Conservation (phyloP, 805 yeast species). For the Suhomyces emberorum region DNA sequence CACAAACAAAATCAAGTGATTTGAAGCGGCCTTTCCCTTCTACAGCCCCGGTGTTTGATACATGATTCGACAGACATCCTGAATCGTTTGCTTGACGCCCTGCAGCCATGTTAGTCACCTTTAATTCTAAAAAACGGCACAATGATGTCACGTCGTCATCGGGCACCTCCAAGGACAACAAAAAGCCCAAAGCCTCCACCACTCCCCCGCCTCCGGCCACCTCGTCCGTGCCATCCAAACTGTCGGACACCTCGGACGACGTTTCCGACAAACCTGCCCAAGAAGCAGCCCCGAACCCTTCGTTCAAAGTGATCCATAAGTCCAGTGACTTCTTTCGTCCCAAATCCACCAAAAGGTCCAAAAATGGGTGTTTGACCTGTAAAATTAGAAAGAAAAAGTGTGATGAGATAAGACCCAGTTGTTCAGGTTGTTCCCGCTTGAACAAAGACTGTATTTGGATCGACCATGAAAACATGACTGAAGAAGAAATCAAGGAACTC, state of each 20-base stretch:
- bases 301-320: conserved; percentile 14
- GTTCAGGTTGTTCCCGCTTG: conserved; percentile 49
- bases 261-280: too few relatives aligned
- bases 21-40: too few relatives aligned
- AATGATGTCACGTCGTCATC: too few relatives aligned
- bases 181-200: background rate
- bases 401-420: conserved; percentile 47
- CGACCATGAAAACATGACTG: conserved; percentile 41
- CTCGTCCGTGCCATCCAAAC: too few relatives aligned
- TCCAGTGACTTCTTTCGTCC: conserved; percentile 13
- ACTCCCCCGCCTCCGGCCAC: too few relatives aligned
- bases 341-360: conserved; percentile 39
- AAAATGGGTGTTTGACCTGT: conserved; percentile 66
- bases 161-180: too few relatives aligned
- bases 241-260: too few relatives aligned
- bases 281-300: background rate
- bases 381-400: conserved; percentile 62
- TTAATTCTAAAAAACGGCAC: conserved; percentile 15
- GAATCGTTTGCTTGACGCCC: too few relatives aligned
- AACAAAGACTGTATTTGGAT: conserved; percentile 48
- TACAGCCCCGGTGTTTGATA: too few relatives aligned
- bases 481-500: conserved; percentile 33
- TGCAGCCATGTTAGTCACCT: conserved; percentile 22
- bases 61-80: too few relatives aligned
- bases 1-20: too few relatives aligned